phyloP scores from a whole-genome alignment of 345 rosid species.

The Dimocarpus longan region DNA sequence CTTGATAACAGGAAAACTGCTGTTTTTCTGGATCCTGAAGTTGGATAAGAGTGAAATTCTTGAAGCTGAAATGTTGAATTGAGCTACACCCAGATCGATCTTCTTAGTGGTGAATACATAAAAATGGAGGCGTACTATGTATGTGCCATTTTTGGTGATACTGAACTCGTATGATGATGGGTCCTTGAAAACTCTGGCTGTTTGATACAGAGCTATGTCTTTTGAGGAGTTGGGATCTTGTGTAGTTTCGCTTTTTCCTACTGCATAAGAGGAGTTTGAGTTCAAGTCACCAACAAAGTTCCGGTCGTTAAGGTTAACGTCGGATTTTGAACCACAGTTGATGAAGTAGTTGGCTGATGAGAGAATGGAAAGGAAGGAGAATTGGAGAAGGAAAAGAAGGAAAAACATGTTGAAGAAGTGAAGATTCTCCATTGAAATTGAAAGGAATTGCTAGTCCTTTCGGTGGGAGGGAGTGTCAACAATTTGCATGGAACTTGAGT shows the following conservation, averaged over 20 bases:
- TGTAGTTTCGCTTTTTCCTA: constrained; percentile 9
- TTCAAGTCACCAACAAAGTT: constrained; percentile 25
- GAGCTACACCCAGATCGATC: constrained; percentile 24
- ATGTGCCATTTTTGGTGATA: constrained; percentile 1
- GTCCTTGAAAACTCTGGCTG: constrained; percentile 34
- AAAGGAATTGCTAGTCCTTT: not conserved
- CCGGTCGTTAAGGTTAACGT: not conserved
- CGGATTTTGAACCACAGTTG: constrained; percentile 36
- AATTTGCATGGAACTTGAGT: not conserved
- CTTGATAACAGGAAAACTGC: constrained; percentile 12
- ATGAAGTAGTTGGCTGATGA: constrained; percentile 27
- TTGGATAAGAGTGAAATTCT: constrained; percentile 20
- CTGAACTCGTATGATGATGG: constrained; percentile 20
- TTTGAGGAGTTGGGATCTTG: not conserved
- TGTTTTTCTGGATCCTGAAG: constrained; percentile 21
- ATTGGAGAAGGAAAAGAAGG: constrained; percentile 18
- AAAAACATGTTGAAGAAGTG: not conserved
- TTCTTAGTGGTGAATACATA: constrained; percentile 17
- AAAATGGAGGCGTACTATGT: constrained; percentile 43
- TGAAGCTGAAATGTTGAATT: constrained; percentile 27
- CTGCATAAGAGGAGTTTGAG: not conserved
- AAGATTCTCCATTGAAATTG: constrained; percentile 7
- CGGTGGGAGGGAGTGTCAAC: not conserved
- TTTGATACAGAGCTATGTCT: constrained; percentile 16
- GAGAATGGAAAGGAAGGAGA: not conserved